A percentile compares a stretch with the other conserved stretches of the same genome.
These are phyloP conservation scores for Melastoma malabathricum DNA, from an alignment of 345 rosid species.

Conservation along the genomic window DNA sequence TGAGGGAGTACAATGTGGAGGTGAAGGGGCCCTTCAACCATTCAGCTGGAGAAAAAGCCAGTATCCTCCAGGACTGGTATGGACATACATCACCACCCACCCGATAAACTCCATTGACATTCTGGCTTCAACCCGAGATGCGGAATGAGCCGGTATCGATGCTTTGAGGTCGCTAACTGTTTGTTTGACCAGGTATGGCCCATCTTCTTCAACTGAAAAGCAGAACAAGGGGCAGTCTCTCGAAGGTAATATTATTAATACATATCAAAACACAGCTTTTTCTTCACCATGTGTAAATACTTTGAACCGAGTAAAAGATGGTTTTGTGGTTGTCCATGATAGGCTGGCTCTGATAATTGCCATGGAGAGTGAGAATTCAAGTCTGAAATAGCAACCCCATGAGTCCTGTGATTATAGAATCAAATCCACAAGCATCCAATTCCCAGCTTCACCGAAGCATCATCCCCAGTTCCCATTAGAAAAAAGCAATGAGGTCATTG, in stretches of 20 bases:
- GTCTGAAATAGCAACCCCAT: conserved; percentile 12
- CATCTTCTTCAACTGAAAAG: conserved; percentile 21
- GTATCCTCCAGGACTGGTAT: conserved; percentile 87
- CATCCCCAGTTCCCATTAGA: too few relatives aligned
- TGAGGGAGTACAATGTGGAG: conserved; percentile 66
- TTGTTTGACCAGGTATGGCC: conserved; percentile 44
- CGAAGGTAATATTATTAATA: conserved; percentile 23
- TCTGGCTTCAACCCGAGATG: neutral
- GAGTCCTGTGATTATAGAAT: neutral
- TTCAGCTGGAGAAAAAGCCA: conserved; percentile 78
- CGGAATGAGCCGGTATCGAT: too few relatives aligned
- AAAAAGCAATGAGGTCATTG: too few relatives aligned
- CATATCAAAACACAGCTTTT: too few relatives aligned
- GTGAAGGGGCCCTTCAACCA: conserved; percentile 90
- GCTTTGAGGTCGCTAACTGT: conserved; percentile 2
- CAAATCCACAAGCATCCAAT: too few relatives aligned
- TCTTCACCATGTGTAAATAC: too few relatives aligned
- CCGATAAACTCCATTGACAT: neutral
- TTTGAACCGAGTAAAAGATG: too few relatives aligned
- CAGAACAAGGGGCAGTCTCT: conserved; percentile 29
- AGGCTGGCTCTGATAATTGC: conserved; percentile 73
- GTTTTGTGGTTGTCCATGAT: conserved; percentile 3
- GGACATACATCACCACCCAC: neutral
- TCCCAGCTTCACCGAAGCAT: too few relatives aligned
- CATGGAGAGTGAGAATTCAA: conserved; percentile 68